phyloP scores from a whole-genome alignment of 805 yeast species.

The Candida wancherniae region DNA sequence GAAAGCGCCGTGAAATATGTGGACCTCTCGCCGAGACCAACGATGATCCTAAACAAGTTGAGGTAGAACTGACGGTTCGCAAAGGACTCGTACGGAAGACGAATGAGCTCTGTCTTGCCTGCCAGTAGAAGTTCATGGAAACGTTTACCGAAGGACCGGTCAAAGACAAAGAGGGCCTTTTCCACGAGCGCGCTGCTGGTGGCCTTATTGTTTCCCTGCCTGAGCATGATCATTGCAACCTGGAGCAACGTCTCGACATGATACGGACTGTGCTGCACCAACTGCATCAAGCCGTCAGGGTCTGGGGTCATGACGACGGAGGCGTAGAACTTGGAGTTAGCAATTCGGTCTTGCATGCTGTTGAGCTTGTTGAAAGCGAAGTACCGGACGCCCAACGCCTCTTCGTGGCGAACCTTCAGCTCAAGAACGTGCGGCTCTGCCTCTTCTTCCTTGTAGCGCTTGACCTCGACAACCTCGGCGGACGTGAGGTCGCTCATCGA shows the following conservation, averaged over 20 bases:
- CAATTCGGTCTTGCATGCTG: constrained; percentile 29
- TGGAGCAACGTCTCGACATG: constrained; percentile 77
- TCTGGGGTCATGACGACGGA: constrained; percentile 72
- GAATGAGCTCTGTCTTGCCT: constrained; percentile 51
- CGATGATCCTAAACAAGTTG: constrained; percentile 66
- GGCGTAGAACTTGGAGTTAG: constrained; percentile 52
- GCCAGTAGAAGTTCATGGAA: constrained; percentile 42
- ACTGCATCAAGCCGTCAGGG: constrained; percentile 61
- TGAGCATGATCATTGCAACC: constrained; percentile 63
- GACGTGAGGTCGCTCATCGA: constrained; percentile 50
- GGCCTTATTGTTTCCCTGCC: constrained; percentile 70
- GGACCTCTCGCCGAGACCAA: constrained; percentile 68
- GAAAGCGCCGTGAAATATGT: constrained; percentile 73
- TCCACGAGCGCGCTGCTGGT: constrained; percentile 73
- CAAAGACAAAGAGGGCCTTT: constrained; percentile 73
- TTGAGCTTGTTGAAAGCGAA: constrained; percentile 49
- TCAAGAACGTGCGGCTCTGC: constrained; percentile 24
- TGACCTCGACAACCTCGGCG: constrained; percentile 33
- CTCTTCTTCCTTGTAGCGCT: constrained; percentile 32
- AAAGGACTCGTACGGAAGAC: constrained; percentile 72
- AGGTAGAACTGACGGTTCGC: constrained; percentile 75
- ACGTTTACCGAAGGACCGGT: constrained; percentile 61
- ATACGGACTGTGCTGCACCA: constrained; percentile 62
- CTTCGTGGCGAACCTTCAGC: constrained; percentile 29
- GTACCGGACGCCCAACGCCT: constrained; percentile 44